Evolutionary conservation across 768 basidiomycete genomes (phyloP).

Genomic region (Boletus sp.): DNA sequence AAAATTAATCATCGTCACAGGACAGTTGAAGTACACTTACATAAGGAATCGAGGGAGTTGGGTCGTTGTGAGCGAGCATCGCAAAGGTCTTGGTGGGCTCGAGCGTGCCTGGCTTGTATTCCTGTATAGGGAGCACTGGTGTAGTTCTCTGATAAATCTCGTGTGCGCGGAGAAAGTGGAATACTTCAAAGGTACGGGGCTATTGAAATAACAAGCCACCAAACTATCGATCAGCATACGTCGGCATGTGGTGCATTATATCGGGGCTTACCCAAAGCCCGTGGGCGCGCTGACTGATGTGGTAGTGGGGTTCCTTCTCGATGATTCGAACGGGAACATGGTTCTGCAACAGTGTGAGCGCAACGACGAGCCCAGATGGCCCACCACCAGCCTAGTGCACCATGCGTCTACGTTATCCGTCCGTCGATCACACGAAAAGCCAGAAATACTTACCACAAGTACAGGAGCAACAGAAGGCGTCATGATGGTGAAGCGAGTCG

Average conservation of each 20-base stretch:
- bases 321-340: slow-evolving; percentile 50
- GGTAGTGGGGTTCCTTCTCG: slow-evolving; percentile 39
- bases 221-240: not conserved
- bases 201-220: not conserved
- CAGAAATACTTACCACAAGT: slow-evolving; percentile 16
- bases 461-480: slow-evolving; percentile 11
- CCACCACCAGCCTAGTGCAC: slow-evolving; percentile 25
- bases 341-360: slow-evolving; percentile 38
- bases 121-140: slow-evolving; percentile 26
- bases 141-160: slow-evolving; percentile 36
- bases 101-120: slow-evolving; percentile 31
- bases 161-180: slow-evolving; percentile 38
- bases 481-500: slow-evolving; percentile 3
- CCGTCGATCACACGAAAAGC: not conserved
- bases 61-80: slow-evolving; percentile 6
- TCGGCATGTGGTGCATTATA: not conserved
- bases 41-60: slow-evolving; percentile 28
- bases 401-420: not conserved
- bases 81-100: slow-evolving; percentile 13
- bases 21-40: slow-evolving; percentile 7
- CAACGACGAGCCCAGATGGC: slow-evolving; percentile 30
- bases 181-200: slow-evolving; percentile 42
- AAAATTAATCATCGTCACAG: not conserved
- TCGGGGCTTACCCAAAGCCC: slow-evolving; percentile 36
- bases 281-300: slow-evolving; percentile 37